These are phyloP conservation scores for Arachnomyces sp. DNA, from an alignment of 2,329 filamentous ascomycete genomes.

Conservation along the genomic window DNA sequence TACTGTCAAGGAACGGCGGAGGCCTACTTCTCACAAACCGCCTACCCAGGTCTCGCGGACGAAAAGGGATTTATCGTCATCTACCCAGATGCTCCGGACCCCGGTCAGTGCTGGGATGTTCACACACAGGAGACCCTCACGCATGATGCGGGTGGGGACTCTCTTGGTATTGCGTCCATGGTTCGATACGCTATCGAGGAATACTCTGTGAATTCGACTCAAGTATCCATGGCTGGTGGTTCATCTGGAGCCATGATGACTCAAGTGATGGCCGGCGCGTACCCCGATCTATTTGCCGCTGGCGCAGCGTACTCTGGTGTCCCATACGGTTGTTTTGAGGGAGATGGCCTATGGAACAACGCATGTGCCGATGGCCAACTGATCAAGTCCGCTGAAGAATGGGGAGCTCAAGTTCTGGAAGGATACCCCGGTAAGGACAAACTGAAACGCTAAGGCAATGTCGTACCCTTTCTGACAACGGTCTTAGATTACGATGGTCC, in stretches of 20 bases:
- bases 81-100: slow-evolving; percentile 45
- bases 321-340: slow-evolving; percentile 45
- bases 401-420: slow-evolving; percentile 25
- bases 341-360: slow-evolving; percentile 41
- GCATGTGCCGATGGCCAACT: slow-evolving; percentile 44
- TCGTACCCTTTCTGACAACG: too few species aligned
- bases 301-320: slow-evolving; percentile 46
- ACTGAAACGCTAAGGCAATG: background rate
- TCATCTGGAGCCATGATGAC: slow-evolving; percentile 52
- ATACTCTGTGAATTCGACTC: slow-evolving; percentile 44
- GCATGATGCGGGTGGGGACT: slow-evolving; percentile 51
- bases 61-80: slow-evolving; percentile 36
- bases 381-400: slow-evolving; percentile 34
- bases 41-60: slow-evolving; percentile 46
- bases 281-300: slow-evolving; percentile 47
- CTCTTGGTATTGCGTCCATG: slow-evolving; percentile 51
- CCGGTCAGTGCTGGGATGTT: slow-evolving; percentile 50
- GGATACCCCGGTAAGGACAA: slow-evolving; percentile 21
- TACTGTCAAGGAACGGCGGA: slow-evolving; percentile 37
- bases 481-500: slow-evolving; percentile 22
- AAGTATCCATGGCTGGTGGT: slow-evolving; percentile 48
- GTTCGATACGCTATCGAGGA: slow-evolving; percentile 46
- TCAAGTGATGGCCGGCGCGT: slow-evolving; percentile 43
- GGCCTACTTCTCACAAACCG: slow-evolving; percentile 40
- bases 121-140: slow-evolving; percentile 43